Evolutionary conservation across 163 green algal species (phyloP).

Genomic region (Volvox carteri): DNA sequence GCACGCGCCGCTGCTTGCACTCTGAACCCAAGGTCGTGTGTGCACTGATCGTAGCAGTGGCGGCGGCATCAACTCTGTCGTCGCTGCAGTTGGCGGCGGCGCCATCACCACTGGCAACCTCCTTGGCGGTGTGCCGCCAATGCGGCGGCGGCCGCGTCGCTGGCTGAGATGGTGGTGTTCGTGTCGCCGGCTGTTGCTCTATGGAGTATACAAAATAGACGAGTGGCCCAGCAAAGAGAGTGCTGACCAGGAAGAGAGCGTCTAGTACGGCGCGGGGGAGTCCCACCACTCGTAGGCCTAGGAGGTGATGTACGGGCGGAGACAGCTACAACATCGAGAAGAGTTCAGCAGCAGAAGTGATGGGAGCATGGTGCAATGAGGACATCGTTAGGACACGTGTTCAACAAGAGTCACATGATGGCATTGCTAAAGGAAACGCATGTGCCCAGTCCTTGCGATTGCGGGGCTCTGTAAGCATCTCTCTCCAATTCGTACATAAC

Average conservation of each 20-base stretch:
- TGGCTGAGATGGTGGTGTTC: background rate
- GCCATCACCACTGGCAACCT: background rate
- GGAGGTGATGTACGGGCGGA: conserved; percentile 38
- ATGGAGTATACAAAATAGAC: conserved; percentile 29
- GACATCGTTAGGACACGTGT: no score
- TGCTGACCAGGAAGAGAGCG: conserved; percentile 56
- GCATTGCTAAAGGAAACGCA: no score
- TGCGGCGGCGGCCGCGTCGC: background rate
- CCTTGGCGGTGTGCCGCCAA: background rate
- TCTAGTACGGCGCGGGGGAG: conserved; percentile 24
- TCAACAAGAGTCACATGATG: no score
- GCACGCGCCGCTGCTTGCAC: no score
- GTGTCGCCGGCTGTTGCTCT: no score
- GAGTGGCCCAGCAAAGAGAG: conserved; percentile 69
- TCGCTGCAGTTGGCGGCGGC: background rate
- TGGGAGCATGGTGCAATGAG: no score
- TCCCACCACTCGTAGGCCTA: conserved; percentile 32
- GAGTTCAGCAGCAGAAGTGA: no score
- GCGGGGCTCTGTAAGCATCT: no score
- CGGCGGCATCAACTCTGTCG: background rate
- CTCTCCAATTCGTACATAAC: no score
- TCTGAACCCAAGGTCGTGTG: no score
- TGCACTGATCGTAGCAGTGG: background rate
- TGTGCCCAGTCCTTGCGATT: no score
- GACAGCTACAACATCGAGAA: no score